Evolutionary conservation across 805 yeast species (phyloP), one percentile per base, ranked within the genome.

Genomic region (Pichia rugopelliculosa): DNA sequence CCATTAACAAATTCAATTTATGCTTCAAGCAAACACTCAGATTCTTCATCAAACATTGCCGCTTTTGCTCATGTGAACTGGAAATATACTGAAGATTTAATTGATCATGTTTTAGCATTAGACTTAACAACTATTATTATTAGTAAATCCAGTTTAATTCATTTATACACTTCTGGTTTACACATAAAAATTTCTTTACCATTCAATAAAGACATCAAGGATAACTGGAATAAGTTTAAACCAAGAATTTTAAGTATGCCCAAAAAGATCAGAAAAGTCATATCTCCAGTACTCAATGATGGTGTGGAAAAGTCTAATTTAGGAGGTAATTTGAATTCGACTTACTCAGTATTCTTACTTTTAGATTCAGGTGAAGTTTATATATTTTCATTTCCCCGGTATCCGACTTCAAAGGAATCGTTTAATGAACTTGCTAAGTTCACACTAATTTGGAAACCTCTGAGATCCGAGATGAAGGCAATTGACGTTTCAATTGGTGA

Each of bases 111-210:
- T 0, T 64, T 74, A 21, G 82, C 89, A 3, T 76, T 83, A 10
- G 95, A 88, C 41, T 68, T 71, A 42, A 79, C 82, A 24, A 88
- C 96, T 0, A 71, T 86, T 39, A 77, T 88, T 1, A 71, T 84
- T 7, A 73, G 82, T 2, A 68, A 60, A 6, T 76, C 81, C 52
- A 87, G 80, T 44, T 39, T 45, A n/a, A 72, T 89, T 13, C 84
- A 80, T 58, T 73, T 84, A 0, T 77, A 80, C 52, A 67, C 72
- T 49, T 77, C 78, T 49, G 76, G 77, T 13, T 79, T 75, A 44
- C 83, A 81, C 52, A 70, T 76, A 36, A 77, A 76, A 46, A 68
- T 80, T 5, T 51, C 50, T 36, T 60, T 64, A 18, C 73, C 71
- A 10, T 43, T 56, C 42, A 57, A 58, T 42, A 64, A 63, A 23